A percentile compares a stretch with the other conserved stretches of the same genome.
These are phyloP conservation scores for Cercospora sojina DNA, from an alignment of 2,329 filamentous ascomycete species.

Conservation along the genomic window DNA sequence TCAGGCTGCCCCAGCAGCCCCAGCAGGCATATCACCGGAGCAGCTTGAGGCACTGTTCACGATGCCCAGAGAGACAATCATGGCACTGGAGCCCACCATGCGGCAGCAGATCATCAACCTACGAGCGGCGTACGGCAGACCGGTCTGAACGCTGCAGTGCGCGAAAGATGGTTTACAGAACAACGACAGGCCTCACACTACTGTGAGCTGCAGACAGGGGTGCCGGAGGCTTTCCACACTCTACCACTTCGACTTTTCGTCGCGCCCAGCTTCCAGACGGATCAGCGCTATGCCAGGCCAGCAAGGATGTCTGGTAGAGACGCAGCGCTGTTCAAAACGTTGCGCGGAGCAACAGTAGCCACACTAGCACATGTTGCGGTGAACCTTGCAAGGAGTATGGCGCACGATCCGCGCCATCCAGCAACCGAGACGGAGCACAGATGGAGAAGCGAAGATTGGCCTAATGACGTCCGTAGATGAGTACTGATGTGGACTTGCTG, in stretches of 20 bases:
- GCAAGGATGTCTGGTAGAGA: not conserved
- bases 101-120: conserved; percentile 77
- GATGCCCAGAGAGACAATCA: conserved; percentile 76
- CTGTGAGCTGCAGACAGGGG: not conserved
- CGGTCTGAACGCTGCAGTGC: not conserved
- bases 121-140: conserved; percentile 58
- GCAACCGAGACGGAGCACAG: conserved; percentile 1
- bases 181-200: not conserved
- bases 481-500: not conserved
- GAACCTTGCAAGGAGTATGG: not conserved
- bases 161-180: not conserved
- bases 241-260: not conserved
- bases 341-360: not conserved
- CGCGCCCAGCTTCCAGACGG: not conserved
- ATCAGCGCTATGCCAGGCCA: not conserved
- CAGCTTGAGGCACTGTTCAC: conserved; percentile 79
- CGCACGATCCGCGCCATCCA: not conserved
- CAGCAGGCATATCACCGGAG: conserved; percentile 53
- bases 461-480: conserved; percentile 8
- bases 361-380: not conserved
- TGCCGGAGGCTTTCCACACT: not conserved
- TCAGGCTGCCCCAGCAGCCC: conserved; percentile 47
- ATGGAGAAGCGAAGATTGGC: conserved; percentile 15
- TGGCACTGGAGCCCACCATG: conserved; percentile 64
- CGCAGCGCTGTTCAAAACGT: not conserved